A percentile compares a stretch with the other conserved stretches of the same genome.
phyloP scores from a whole-genome alignment of 1,284 basidiomycete species.

The Pulveroboletus sp. region DNA sequence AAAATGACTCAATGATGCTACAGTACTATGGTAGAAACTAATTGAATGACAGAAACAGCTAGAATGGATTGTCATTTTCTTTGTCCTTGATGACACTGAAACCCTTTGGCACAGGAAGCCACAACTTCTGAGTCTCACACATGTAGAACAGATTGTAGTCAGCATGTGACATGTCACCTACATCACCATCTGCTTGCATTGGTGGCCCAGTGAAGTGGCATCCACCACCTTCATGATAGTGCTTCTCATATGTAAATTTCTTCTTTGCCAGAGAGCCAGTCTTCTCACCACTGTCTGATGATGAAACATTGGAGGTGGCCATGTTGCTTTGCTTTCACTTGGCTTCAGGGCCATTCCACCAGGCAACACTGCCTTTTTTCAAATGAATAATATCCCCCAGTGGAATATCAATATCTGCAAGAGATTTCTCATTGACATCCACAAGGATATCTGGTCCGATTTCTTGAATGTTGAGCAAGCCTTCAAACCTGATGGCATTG shows the following conservation, averaged over 20 bases:
- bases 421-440: not conserved
- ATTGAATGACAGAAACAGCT: too few relatives aligned
- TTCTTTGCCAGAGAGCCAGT: not conserved
- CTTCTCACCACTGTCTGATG: not conserved
- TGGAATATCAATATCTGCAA: not conserved
- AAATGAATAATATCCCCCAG: conserved; percentile 14
- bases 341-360: conserved; percentile 19
- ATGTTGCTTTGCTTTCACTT: conserved; percentile 11
- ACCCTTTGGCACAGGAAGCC: not conserved
- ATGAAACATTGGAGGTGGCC: not conserved
- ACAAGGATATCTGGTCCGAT: conserved; percentile 20
- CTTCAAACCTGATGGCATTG: too few relatives aligned
- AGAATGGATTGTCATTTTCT: too few relatives aligned
- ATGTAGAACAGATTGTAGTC: not conserved
- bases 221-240: not conserved
- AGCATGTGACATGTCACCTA: fast-evolving
- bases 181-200: not conserved
- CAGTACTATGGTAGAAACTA: too few relatives aligned
- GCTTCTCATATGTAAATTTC: not conserved
- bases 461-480: not conserved
- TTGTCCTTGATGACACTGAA: not conserved
- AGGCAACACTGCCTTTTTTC: conserved; percentile 8
- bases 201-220: not conserved
- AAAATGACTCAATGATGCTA: too few relatives aligned
- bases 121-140: not conserved